These are phyloP conservation scores for Pleurotus tuoliensis DNA, from an alignment of 768 basidiomycete genomes.

Conservation along the genomic window DNA sequence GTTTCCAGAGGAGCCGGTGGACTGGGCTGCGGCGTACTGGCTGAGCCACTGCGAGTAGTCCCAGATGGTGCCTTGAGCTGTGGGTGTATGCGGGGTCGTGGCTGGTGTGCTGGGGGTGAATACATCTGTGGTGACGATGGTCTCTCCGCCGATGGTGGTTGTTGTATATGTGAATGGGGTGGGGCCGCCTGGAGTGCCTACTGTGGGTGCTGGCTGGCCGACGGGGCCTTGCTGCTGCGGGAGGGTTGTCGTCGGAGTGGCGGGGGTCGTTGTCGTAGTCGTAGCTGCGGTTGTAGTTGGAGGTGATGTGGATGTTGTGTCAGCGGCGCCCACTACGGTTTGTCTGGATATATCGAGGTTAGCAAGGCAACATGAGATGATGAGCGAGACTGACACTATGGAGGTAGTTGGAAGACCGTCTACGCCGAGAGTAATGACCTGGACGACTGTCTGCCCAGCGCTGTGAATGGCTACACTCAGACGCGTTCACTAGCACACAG, in stretches of 20 bases:
- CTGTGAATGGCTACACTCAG: constrained; percentile 13
- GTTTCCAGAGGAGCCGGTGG: background rate
- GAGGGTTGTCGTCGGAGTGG: constrained; percentile 14
- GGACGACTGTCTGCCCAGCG: constrained; percentile 49
- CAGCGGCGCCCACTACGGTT: constrained; percentile 16
- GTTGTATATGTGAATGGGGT: constrained; percentile 53
- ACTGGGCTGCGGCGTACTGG: background rate
- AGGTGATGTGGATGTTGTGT: constrained; percentile 1
- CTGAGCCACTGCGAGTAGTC: constrained; percentile 12
- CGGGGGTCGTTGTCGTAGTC: constrained; percentile 14
- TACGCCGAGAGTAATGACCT: constrained; percentile 38
- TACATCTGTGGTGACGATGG: constrained; percentile 6
- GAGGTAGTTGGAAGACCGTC: constrained; percentile 36
- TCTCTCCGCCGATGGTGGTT: constrained; percentile 31
- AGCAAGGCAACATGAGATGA: too few species aligned
- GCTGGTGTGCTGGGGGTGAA: constrained; percentile 8
- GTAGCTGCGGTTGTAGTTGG: constrained; percentile 12
- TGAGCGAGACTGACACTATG: constrained; percentile 36
- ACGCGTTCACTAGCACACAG: background rate
- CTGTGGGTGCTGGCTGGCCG: constrained; percentile 43
- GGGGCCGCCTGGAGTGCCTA: constrained; percentile 36
- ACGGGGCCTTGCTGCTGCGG: constrained; percentile 49
- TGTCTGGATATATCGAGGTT: too few species aligned
- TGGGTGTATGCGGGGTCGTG: constrained; percentile 15
- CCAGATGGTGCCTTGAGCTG: constrained; percentile 36